Evolutionary conservation across 129 eudicot species (phyloP), one percentile per base, ranked within the genome.

Genomic region (Helianthus tuberosus): DNA sequence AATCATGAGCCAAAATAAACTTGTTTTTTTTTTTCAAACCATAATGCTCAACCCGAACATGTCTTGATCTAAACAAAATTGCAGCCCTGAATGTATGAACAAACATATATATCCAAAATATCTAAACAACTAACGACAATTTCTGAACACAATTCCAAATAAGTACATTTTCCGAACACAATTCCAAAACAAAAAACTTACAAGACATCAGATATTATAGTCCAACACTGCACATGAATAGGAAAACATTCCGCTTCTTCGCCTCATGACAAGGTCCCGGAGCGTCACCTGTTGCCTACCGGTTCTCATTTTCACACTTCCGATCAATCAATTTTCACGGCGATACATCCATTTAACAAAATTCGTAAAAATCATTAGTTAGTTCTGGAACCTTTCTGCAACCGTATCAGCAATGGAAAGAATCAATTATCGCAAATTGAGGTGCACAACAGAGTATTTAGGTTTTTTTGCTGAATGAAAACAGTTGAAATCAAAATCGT

Each of bases 121-220:
- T 58, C 13, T 62, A 5, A 73, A 62, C 3, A 73, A 0, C 47
- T 53, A 20, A 20, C 23, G 23, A 20, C 23, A 20, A 20, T 20
- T 20, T 20, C 23, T 20, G 23, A 20, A 20, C 23, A 20, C 23
- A 20, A 20, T 20, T 20, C 23, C 23, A 20, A 20, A 20, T 20
- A 41, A 43, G 57, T 43, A 59, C 70, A 35, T 27, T 49, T 20
- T 2, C 23, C 7, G 17, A 63, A 23, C 38, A 77, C 13, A 69
- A 66, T 3, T 43, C 50, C 2, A 14, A 43, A 7, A 2, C 6
- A 5, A 17, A 7, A 72, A 38, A 88, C 99, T 90, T 75, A 94
- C 99, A 71, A 15, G 97, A 90, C 99, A 94, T 90, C 51, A 94
- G 91, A 78, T 94, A 94, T 5, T 97, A 94, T 11, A 94, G 81